Base-by-base conservation (phyloP, 306 rosid species). In the Quercus rubra region DNA sequence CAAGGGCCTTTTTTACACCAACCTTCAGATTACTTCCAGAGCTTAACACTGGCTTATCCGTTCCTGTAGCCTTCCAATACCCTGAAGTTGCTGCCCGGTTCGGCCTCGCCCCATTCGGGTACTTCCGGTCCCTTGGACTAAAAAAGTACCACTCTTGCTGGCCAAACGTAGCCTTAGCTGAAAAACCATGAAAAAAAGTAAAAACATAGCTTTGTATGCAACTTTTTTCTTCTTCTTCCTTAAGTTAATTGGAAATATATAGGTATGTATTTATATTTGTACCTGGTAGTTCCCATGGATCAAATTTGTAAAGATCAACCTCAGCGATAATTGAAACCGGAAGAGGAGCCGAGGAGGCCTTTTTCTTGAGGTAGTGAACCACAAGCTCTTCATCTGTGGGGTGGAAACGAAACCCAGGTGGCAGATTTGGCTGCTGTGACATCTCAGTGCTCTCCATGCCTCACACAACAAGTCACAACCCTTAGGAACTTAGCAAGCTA, bases 241-340 rank as follows among this genome's bases (percentile, higher is more conserved):
- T 71, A 78, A 74, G 8, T 75, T 4, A 1, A 41, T 18, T 43
- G 52, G n/a, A 70, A 38, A 11, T 15, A 20, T 54, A 21, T 56
- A 27, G 9, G 7, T 43, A 41, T 64, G 41, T 54, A 49, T 49
- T 5, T 67, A 57, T 69, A 80, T 70, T 46, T 21, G 9, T 74
- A 92, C 99, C 97, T 61, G 98, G 99, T 20, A 95, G 90, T 83
- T 95, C 96, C 99, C 98, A 95, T 0, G 99, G 99, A 76, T 95
- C 99, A 38, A 90, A 95, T 86, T 95, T 95, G 88, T 95, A 93
- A 63, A 95, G 97, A 78, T 95, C 96, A 51, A 95, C 96, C 49
- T 95, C 99, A 14, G 99, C 96, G 82, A 95, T 90, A 55, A 95
- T 88, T 74, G 94, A 83, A 1, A 91, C 93, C 0, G 98, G 99